These are phyloP conservation scores for Venturia nashicola DNA, from an alignment of 2,329 filamentous ascomycete species.

Conservation along the genomic window DNA sequence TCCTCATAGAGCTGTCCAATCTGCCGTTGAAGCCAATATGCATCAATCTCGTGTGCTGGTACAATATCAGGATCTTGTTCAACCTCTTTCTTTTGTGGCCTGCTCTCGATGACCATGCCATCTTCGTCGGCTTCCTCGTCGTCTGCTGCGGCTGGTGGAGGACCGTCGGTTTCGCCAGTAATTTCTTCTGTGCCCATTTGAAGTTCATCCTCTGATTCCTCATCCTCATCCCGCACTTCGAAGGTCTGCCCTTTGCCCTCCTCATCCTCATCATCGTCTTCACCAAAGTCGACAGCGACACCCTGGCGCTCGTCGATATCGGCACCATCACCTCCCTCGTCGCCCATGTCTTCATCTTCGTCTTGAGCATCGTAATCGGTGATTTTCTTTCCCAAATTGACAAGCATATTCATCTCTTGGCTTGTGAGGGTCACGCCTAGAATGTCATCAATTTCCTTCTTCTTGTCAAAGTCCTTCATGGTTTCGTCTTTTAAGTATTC, in stretches of 20 bases:
- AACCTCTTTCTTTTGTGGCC: constrained; percentile 30
- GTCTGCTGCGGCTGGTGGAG: constrained; percentile 21
- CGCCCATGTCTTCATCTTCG: constrained; percentile 83
- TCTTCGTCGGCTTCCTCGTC: constrained; percentile 54
- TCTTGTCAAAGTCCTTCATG: constrained; percentile 95
- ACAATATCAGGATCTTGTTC: constrained; percentile 41
- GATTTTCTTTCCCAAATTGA: constrained; percentile 96
- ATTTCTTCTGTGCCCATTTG: constrained; percentile 48
- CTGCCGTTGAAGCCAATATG: constrained; percentile 91
- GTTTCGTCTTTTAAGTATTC: constrained; percentile 92
- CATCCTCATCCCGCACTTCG: constrained; percentile 74
- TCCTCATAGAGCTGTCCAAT: constrained; percentile 82
- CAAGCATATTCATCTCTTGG: constrained; percentile 92
- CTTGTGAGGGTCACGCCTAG: constrained; percentile 66
- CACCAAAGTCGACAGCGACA: constrained; percentile 94
- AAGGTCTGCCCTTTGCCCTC: constrained; percentile 67
- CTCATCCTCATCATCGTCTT: constrained; percentile 66
- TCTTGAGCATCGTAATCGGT: constrained; percentile 97
- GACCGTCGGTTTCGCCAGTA: constrained; percentile 36
- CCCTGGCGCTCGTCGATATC: constrained; percentile 88
- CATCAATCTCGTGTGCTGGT: constrained; percentile 81
- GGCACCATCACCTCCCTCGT: constrained; percentile 48
- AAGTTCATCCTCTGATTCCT: constrained; percentile 62
- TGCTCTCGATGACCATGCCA: constrained; percentile 76
- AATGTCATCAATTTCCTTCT: constrained; percentile 92